Base-by-base conservation (phyloP, 495 filamentous ascomycete species). In the Penicillium taxi region DNA sequence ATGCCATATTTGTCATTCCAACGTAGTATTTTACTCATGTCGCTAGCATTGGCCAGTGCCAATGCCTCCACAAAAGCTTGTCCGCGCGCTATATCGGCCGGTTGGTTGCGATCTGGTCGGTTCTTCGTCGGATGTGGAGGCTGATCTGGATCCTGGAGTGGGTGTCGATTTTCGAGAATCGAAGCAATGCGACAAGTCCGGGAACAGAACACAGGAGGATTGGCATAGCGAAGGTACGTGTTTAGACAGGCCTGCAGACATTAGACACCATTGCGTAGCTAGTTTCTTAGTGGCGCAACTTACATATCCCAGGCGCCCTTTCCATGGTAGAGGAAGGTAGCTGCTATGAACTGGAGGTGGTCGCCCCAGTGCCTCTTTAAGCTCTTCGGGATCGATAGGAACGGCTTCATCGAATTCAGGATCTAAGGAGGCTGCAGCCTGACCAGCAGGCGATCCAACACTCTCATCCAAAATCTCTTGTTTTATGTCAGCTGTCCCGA, bases 1-100 rank as follows among this genome's bases (percentile, higher is more conserved):
- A 96, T 96, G 26, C 78, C 80, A 40, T 91, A 96, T 37, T 77
- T 80, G 41, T 95, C 86, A 52, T 96, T 96, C 91, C 91, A 98
- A 2, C 80, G 73, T 14, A 96, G 48, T 70, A 96, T 80, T 52
- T 93, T 94, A 22, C 73, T 61, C 5, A 96, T 74, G 47, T 96
- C 89, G 21, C 75, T 70, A 14, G 83, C 82, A 60, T 98, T 96
- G 4, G 81, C 75, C 5, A 96, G 62, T 2, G 85, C 84, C 5
- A 98, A 58, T 1, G 74, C 66, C 55, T 94, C 78, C 2, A 95
- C 79, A 42, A 81, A 94, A 35, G 63, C 64, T 33, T 80, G 70
- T 0, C 88, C 88, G 0, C 72, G 63, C 6, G 61, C 68, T 9
- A 79, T 47, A 43, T 80, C 69, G 0, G 84, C 69, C 4, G 79